A percentile compares a stretch with the other conserved stretches of the same genome.
phyloP scores from a whole-genome alignment of 176 grass and related monocot species.

The Tillandsia fasciculata region DNA sequence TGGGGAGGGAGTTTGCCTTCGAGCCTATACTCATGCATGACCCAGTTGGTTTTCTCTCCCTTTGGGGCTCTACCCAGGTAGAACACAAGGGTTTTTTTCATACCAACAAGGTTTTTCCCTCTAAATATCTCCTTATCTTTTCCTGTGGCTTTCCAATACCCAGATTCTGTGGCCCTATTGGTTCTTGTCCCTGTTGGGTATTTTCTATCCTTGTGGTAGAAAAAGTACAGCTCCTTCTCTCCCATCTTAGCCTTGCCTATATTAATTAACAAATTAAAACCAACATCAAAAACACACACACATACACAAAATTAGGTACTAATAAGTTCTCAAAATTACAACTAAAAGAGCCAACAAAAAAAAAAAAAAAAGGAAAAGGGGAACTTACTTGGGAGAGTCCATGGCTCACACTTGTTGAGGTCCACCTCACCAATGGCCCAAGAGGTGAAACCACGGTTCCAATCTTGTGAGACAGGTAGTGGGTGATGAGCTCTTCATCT shows the following conservation, averaged over 20 bases:
- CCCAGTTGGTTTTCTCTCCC: conserved; percentile 78
- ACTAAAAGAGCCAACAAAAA: neutral
- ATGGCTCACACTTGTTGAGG: conserved; percentile 95
- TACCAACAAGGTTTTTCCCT: conserved; percentile 60
- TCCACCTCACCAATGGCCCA: conserved; percentile 86
- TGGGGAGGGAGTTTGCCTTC: conserved; percentile 46
- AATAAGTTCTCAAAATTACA: neutral
- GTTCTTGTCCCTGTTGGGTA: conserved; percentile 88
- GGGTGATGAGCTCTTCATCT: conserved; percentile 88
- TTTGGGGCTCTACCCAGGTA: conserved; percentile 79
- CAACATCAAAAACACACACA: neutral
- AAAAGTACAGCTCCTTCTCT: conserved; percentile 95
- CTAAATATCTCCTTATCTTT: conserved; percentile 94
- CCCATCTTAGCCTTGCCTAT: conserved; percentile 78
- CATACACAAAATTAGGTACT: neutral
- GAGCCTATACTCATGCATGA: conserved; percentile 91
- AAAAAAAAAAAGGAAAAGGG: no score
- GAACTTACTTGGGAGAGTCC: conserved; percentile 67
- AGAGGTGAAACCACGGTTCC: conserved; percentile 34
- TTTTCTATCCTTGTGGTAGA: conserved; percentile 89
- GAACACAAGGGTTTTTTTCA: conserved; percentile 99
- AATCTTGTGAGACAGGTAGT: conserved; percentile 74
- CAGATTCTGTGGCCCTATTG: conserved; percentile 72
- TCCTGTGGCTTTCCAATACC: conserved; percentile 98
- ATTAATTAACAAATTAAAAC: no score